phyloP scores from a whole-genome alignment of 768 basidiomycete species.

The Trametes sanguinea region DNA sequence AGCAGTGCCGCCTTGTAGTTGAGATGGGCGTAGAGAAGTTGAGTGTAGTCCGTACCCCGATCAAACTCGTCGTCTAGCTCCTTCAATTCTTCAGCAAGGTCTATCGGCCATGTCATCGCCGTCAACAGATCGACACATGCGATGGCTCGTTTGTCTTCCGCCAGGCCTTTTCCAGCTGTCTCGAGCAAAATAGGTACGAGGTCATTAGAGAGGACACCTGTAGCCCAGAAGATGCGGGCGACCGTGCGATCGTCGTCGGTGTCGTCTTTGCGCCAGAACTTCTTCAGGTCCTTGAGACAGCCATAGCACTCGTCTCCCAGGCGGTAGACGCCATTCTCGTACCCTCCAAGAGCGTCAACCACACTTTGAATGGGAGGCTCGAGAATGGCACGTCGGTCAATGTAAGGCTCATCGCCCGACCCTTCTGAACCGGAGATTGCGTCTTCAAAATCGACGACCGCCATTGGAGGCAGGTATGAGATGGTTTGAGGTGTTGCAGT shows the following conservation, averaged over 20 bases:
- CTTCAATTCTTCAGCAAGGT: conserved; percentile 90
- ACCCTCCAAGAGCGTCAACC: conserved; percentile 79
- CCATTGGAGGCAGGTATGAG: neutral
- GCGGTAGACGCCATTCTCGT: conserved; percentile 64
- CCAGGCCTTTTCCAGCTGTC: conserved; percentile 74
- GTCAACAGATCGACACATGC: conserved; percentile 88
- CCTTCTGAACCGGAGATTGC: conserved; percentile 32
- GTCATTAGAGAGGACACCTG: conserved; percentile 85
- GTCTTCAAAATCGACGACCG: conserved; percentile 31
- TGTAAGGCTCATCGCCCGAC: conserved; percentile 33
- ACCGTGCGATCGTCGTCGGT: conserved; percentile 96
- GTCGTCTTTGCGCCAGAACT: conserved; percentile 95
- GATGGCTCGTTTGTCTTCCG: conserved; percentile 83
- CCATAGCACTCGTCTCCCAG: conserved; percentile 82
- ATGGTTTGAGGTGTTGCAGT: too few relatives aligned
- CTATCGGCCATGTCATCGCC: conserved; percentile 99
- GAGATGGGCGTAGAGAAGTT: conserved; percentile 76
- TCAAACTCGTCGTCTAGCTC: conserved; percentile 86
- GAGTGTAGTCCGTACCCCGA: conserved; percentile 86
- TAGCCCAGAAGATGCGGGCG: conserved; percentile 88
- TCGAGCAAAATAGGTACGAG: conserved; percentile 81
- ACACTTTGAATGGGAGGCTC: conserved; percentile 71
- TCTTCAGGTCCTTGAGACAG: conserved; percentile 93
- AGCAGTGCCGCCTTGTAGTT: conserved; percentile 87
- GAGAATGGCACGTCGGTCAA: conserved; percentile 54